Base-by-base conservation (phyloP, 73 alveolate species). In the Blepharisma japonicum region DNA sequence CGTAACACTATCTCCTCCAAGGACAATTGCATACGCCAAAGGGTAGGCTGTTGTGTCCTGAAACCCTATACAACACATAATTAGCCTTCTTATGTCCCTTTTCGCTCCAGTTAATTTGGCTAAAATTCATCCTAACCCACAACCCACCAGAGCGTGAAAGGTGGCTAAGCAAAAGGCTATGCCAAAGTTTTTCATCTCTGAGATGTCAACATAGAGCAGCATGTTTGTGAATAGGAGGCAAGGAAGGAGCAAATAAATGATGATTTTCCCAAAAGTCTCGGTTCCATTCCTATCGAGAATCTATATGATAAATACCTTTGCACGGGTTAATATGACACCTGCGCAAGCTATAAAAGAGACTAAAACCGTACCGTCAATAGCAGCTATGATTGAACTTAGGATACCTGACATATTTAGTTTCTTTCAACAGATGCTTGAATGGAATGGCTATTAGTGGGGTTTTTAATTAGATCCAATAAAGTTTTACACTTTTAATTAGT, bases 41-140 rank as follows among this genome's bases (percentile, higher is more conserved):
- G 66, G 66, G n/a, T 14, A 14, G 27, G 66, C 66, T 51, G 66
- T 51, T 18, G 66, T 51, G 66, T 51, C 66, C 21, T 51, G 66
- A 18, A 51, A 51, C n/a, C 66, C 66, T 11, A 51, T 18, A 14
- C 27, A 14, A 11, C 27, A 14, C 66, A 51, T 51, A 14, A 51
- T 51, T 18, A 51, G 21, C 21, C 66, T 51, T 51, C 66, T 51
- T 1, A 51, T 18, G 66, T 51, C 21, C 21, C 66, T 11, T 18
- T 51, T 18, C 27, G 66, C n/a, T 3, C 21, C 21, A 11, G 21
- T 14, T 11, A 51, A 14, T 18, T 51, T 51, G 66, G 27, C 21
- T 11, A 51, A 14, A 11, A 51, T 18, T 18, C 66, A 51, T 14
- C 66, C 66, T 4, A 51, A 14, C 27, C n/a, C n/a, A 11, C n/a